Percentiles rank a stretch among this genome's conserved stretches.
phyloP scores from a whole-genome alignment of 1,284 basidiomycete species.

The Naganishia sp. region DNA sequence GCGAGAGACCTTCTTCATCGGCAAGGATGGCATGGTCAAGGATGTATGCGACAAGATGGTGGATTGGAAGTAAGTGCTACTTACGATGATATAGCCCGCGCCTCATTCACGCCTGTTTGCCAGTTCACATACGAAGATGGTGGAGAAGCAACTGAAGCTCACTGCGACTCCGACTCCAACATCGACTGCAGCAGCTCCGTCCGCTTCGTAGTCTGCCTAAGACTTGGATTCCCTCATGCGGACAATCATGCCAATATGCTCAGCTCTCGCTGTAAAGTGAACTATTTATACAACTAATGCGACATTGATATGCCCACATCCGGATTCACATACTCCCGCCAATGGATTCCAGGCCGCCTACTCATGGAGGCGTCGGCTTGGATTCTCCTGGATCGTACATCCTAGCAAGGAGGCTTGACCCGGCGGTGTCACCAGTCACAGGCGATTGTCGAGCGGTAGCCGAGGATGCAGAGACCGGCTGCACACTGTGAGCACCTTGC shows the following conservation, averaged over 20 bases:
- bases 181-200: constrained; percentile 13
- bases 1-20: constrained; percentile 72
- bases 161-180: constrained; percentile 18
- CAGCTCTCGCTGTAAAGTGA: not conserved
- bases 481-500: not conserved
- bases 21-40: constrained; percentile 67
- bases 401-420: constrained; percentile 1
- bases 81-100: not conserved
- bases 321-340: too few species aligned
- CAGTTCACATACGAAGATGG: constrained; percentile 23
- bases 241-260: too few species aligned
- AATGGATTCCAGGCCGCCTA: too few species aligned
- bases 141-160: constrained; percentile 24
- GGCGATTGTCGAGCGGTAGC: not conserved
- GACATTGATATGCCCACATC: too few species aligned
- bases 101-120: not conserved
- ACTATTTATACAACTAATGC: not conserved
- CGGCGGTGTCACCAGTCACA: not conserved
- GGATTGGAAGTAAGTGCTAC: constrained; percentile 18
- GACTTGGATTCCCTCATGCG: too few species aligned
- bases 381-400: constrained; percentile 14
- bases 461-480: not conserved
- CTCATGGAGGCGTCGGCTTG: constrained; percentile 5
- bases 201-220: not conserved
- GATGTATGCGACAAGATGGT: constrained; percentile 49